Evolutionary conservation across 2,329 filamentous ascomycete species (phyloP), one percentile per base, ranked within the genome.

Genomic region (Colletotrichum noveboracense): DNA sequence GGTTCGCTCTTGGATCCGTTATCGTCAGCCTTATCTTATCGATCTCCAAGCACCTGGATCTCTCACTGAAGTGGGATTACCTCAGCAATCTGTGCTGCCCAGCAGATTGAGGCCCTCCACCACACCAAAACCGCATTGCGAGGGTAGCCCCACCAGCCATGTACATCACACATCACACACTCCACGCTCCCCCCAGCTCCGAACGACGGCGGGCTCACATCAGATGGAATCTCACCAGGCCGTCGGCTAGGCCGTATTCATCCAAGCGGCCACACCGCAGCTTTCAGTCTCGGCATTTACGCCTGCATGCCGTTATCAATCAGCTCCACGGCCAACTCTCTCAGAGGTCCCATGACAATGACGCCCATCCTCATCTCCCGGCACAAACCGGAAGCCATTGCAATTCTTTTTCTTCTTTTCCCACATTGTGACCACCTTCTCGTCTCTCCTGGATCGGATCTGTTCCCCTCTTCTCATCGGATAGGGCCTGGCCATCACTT

Each of bases 41-140:
- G 56, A 3, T 58, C 18, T 0, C 26, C 26, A 32, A 61, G 26
- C 58, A 9, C 58, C 58, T 21, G n/a, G n/a, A 3, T 34, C 38
- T 6, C 8, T 43, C 38, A 0, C 38, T 9, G 18, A n/a, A 2
- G 5, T 6, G 38, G 38, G 16, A 43, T 43, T 30, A 24, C 58
- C 12, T 61, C 28, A 61, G 18, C 58, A 12, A 9, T 16, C 26
- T 30, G 1, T 32, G 18, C 7, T 24, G 26, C 21, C 52, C 36
- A 36, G n/a, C 43, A 21, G 30, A 55, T 62, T 68, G 73, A 75
- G 73, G 69, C 69, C 73, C 61, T 75, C 72, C 48, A 66, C 21
- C 48, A 36, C 21, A 18, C 48, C 18, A 34, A n/a, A 48, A 24
- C 68, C 21, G 7, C 62, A 21, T 30, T n/a, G 16, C 34, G 43